A percentile compares a stretch with the other conserved stretches of the same genome.
Conservation (phyloP, 805 yeast genomes). For the Candida maris region DNA sequence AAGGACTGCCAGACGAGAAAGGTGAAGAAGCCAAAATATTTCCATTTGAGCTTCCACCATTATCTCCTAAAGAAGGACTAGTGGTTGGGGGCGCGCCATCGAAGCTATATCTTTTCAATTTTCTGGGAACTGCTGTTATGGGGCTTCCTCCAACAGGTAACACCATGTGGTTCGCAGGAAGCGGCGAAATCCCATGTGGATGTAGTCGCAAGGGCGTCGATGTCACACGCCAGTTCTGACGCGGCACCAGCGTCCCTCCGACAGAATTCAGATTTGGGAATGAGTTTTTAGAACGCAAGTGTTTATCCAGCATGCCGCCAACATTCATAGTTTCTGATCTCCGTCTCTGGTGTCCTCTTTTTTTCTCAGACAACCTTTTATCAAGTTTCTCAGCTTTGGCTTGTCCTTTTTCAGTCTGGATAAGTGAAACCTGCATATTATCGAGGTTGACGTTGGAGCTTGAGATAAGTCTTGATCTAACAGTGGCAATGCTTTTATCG, state of each 20-base stretch:
- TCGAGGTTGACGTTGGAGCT: slow-evolving; percentile 14
- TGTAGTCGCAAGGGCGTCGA: background rate
- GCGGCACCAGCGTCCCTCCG: slow-evolving; percentile 5
- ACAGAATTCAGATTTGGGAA: slow-evolving; percentile 8
- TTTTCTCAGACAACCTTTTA: slow-evolving; percentile 1
- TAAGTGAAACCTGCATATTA: slow-evolving; percentile 14
- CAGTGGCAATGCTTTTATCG: slow-evolving; percentile 68
- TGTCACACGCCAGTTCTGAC: background rate
- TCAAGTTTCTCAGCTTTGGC: background rate
- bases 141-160: background rate
- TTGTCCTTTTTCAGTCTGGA: slow-evolving; percentile 4
- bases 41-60: background rate
- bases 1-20: background rate
- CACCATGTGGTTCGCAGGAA: background rate
- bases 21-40: background rate
- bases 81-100: background rate
- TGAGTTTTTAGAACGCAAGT: slow-evolving; percentile 6
- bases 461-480: slow-evolving; percentile 59
- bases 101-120: slow-evolving; percentile 1
- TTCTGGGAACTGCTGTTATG: background rate
- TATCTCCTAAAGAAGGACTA: background rate
- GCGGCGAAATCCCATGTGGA: slow-evolving; percentile 2
- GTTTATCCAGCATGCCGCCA: slow-evolving; percentile 7
- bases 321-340: slow-evolving; percentile 16
- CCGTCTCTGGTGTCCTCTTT: slow-evolving; percentile 14